Evolutionary conservation across 2,329 filamentous ascomycete genomes (phyloP), one percentile per base, ranked within the genome.

Genomic region (Arthrobotrys megalospora): DNA sequence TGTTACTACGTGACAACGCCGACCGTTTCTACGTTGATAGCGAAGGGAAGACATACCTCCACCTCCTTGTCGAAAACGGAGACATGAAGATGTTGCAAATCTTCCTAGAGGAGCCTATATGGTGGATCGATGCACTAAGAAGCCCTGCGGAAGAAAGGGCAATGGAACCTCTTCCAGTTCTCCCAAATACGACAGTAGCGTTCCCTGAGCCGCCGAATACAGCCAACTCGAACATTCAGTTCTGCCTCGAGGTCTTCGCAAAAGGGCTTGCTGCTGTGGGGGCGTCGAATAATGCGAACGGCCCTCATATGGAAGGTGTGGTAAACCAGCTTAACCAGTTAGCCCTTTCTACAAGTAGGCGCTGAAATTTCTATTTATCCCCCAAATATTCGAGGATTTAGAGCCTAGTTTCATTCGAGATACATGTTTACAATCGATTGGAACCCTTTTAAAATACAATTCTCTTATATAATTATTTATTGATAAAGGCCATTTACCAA

Each of bases 21-120:
- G 34, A 62, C 11, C 55, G 55, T 12, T 62, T 62, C 10, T 24
- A 14, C 4, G 14, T 43, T n/a, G 55, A 62, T n/a, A 24, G 5
- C 8, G 3, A 24, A 14, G 55, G 34, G 6, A 41, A 62, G n/a
- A 62, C 55, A 43, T 62, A 62, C 12, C 21, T 62, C 12, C 55
- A 62, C 36, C 55, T 62, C n/a, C 36, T 62, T 24, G 55, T 62
- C 19, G 55, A 62, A 43, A 43, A 16, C 1, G 32, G 55, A 7
- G 24, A 62, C n/a, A 2, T 43, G 5, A 19, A 43, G 16, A 8
- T 43, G 34, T 34, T 62, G 4, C 10, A 62, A 14, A 62, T 43
- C 32, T 62, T 62, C 55, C 28, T 62, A 14, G 19, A 24, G 6
- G 11, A 62, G 34, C 55, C 55, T 43, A 16, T 43, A 38, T 43